These are phyloP conservation scores for Trypanosoma rangeli DNA, from an alignment of 208 protist species.

Conservation along the genomic window DNA sequence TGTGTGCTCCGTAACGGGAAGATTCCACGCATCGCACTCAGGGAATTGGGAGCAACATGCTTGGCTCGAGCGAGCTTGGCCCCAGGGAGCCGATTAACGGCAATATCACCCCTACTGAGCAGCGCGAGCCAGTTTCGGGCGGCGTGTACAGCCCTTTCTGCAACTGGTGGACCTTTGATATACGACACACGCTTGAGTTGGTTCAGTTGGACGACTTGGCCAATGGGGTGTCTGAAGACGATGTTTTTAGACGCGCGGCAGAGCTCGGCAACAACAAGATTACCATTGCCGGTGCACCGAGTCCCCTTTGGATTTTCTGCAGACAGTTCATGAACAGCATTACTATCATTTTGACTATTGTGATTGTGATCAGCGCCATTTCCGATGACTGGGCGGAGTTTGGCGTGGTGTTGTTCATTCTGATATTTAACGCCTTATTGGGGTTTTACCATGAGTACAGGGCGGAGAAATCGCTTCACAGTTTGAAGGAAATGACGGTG, in stretches of 20 bases:
- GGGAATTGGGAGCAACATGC: neutral
- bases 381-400: conserved; percentile 90
- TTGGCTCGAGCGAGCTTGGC: neutral
- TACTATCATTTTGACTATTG: conserved; percentile 79
- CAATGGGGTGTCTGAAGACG: conserved; percentile 42
- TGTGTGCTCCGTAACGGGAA: neutral
- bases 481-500: conserved; percentile 86
- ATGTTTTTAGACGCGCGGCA: conserved; percentile 53
- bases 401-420: conserved; percentile 77
- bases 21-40: neutral
- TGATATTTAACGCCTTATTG: conserved; percentile 86
- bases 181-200: conserved; percentile 71
- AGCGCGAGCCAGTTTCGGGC: conserved; percentile 49
- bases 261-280: conserved; percentile 82
- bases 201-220: conserved; percentile 65
- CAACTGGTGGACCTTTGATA: conserved; percentile 75
- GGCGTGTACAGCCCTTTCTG: conserved; percentile 48
- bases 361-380: conserved; percentile 76
- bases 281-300: conserved; percentile 72
- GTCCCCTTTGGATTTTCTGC: conserved; percentile 60
- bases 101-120: neutral
- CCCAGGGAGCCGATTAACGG: conserved; percentile 10
- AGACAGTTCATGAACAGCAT: conserved; percentile 88
- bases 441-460: conserved; percentile 90
- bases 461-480: conserved; percentile 80